A percentile compares a stretch with the other conserved stretches of the same genome.
These are phyloP conservation scores for Glycine latifolia DNA, from an alignment of 306 rosid species.

Conservation along the genomic window DNA sequence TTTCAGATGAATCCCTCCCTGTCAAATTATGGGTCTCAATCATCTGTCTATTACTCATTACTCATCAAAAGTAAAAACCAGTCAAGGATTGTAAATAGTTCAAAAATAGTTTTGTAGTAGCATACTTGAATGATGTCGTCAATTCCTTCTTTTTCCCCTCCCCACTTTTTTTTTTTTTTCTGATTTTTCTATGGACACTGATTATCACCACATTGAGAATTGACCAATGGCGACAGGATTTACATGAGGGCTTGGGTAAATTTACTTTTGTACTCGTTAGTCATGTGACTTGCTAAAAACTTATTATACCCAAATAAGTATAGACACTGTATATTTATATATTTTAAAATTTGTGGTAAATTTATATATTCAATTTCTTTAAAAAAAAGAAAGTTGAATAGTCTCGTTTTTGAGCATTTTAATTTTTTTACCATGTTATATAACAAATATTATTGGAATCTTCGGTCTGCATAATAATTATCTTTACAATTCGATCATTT, in stretches of 20 bases:
- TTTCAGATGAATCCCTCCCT: constrained; percentile 57
- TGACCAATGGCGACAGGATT: constrained; percentile 29
- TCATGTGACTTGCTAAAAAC: neutral
- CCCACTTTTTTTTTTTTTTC: neutral
- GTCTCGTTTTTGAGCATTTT: too few relatives aligned
- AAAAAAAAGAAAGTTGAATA: too few relatives aligned
- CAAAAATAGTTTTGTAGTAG: constrained; percentile 18
- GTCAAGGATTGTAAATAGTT: constrained; percentile 24
- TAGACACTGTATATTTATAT: neutral
- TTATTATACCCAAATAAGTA: neutral
- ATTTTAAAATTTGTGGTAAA: neutral
- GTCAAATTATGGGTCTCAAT: constrained; percentile 59
- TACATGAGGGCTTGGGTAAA: constrained; percentile 4
- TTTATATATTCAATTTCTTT: too few relatives aligned
- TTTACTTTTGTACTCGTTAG: constrained; percentile 4
- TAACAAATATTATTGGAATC: too few relatives aligned
- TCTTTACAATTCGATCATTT: too few relatives aligned
- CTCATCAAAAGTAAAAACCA: constrained; percentile 40
- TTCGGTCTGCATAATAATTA: too few relatives aligned
- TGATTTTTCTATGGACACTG: constrained; percentile 7
- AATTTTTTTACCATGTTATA: too few relatives aligned
- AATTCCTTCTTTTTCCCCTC: neutral
- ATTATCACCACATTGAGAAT: constrained; percentile 29
- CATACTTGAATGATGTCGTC: constrained; percentile 9
- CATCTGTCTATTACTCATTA: constrained; percentile 49